A percentile compares a stretch with the other conserved stretches of the same genome.
Conservation (phyloP, 352 stramenopile species). For the Pythium sp. region DNA sequence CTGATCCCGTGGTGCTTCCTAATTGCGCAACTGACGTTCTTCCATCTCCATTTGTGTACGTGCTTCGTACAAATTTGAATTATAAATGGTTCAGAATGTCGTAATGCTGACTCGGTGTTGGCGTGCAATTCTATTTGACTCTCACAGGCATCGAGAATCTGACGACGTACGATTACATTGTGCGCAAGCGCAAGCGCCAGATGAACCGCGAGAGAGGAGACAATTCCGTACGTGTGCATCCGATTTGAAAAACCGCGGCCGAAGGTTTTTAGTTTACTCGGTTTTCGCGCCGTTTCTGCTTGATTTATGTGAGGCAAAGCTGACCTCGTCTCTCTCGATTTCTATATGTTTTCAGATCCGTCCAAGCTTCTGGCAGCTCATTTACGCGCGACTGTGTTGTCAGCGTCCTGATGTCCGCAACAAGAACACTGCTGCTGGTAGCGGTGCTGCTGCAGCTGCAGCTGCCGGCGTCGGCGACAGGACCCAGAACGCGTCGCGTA, state of each 20-base stretch:
- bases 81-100: neutral
- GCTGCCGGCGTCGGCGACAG: constrained; percentile 26
- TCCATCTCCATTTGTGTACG: constrained; percentile 85
- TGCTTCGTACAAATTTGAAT: neutral
- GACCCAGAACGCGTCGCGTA: constrained; percentile 49
- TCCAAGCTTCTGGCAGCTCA: constrained; percentile 33
- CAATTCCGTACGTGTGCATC: constrained; percentile 72
- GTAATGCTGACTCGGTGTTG: neutral
- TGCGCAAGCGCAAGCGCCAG: constrained; percentile 76
- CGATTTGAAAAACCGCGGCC: constrained; percentile 30
- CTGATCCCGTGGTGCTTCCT: constrained; percentile 72
- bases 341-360: constrained; percentile 17
- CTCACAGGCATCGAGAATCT: constrained; percentile 69
- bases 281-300: constrained; percentile 13
- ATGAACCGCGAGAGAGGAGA: constrained; percentile 51
- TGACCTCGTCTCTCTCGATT: constrained; percentile 12
- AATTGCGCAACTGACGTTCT: constrained; percentile 75
- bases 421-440: constrained; percentile 20
- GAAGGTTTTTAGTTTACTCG: constrained; percentile 14
- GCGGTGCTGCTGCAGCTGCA: constrained; percentile 13
- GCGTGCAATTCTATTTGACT: neutral
- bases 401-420: constrained; percentile 19
- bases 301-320: neutral
- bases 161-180: constrained; percentile 89
- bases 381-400: constrained; percentile 30